Evolutionary conservation across 352 stramenopile genomes (phyloP), one percentile per base, ranked within the genome.

Genomic region (Thraustochytrium striatum): DNA sequence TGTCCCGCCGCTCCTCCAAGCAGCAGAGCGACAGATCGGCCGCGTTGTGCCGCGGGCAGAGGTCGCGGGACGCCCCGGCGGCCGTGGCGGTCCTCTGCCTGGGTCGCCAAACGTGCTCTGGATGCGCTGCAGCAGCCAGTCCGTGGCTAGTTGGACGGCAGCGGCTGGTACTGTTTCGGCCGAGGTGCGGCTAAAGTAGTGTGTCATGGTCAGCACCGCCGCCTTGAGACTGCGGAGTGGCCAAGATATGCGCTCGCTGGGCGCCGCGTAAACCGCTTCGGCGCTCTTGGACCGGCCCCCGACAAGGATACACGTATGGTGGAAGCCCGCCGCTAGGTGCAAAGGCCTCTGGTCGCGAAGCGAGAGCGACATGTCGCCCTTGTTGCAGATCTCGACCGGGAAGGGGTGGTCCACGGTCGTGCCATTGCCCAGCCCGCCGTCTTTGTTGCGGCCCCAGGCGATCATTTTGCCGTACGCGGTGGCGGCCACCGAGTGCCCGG

Each of bases 381-480:
- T 30, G 25, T 58, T 61, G 52, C 65, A 75, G 30, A 75, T 75
- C 39, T 75, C 65, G 19, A 75, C 65, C 16, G 65, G 65, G 3
- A 75, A 75, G 28, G 65, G 65, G 3, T 55, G 36, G 50, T 75
- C 65, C 0, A 75, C 65, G n/a, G 65, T 75, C 0, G 65, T 68
- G 19, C 65, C 52, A 30, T 75, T 75, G 5, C 65, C 65, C 2
- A 75, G 47, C 3, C 65, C 65, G 52, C 65, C 65, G 25, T 75
- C 65, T 32, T 75, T 75, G 65, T 75, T 75, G 21, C 65, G 43
- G 16, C 65, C 65, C 65, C 65, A 75, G 11, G 65, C 65, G 25
- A 75, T 75, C 33, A 75, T 61, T 16, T 43, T 39, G 5, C 65
- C 65, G 19, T 58, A 75, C 2, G 65, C 44, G 5, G 65, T 75